Base-by-base conservation (phyloP, 2,329 filamentous ascomycete genomes). In the Leptographium radiaticola region DNA sequence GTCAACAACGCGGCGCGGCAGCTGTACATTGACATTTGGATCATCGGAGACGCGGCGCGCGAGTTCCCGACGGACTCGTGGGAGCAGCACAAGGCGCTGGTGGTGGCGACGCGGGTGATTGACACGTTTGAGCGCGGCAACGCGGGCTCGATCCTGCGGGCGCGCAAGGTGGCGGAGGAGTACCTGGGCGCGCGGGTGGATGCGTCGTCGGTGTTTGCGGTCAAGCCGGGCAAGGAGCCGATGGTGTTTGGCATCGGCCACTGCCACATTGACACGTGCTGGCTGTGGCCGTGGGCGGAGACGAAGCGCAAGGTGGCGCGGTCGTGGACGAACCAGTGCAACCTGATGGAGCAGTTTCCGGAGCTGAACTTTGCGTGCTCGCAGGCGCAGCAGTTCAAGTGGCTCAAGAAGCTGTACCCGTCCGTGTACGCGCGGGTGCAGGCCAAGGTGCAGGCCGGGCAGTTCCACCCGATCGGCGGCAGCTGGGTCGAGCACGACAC, bases 401-500 rank as follows among this genome's bases (percentile, higher is more conserved):
- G 93, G 93, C 76, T 97, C 34, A 89, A 97, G 70, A 73, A 86
- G 61, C 75, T 88, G 59, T 98, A 98, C 65, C 91, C 93, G 0
- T 83, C 83, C 43, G 86, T 89, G 2, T 97, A 89, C 66, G 86
- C 94, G 61, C 84, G 91, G 16, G 91, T 98, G 60, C 95, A 94
- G 73, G 74, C 78, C 53, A 95, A 95, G 76, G 85, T 97, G 57
- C 88, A 88, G 68, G 83, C 90, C 62, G 91, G 90, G 25, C 85
- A 80, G 57, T 98, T 98, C 68, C 88, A 96, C 60, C 90, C 90
- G 15, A 91, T 98, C 61, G 93, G 93, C 59, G 93, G 93, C 53
- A 96, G 89, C 70, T 98, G 93, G 93, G 91, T 98, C 16, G 93
- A 98, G 66, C 93, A 98, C 65, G 93, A 98, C 66, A 98, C 93